Conservation (phyloP, 139 green algal species). For the Zygnema circumcarinatum region DNA sequence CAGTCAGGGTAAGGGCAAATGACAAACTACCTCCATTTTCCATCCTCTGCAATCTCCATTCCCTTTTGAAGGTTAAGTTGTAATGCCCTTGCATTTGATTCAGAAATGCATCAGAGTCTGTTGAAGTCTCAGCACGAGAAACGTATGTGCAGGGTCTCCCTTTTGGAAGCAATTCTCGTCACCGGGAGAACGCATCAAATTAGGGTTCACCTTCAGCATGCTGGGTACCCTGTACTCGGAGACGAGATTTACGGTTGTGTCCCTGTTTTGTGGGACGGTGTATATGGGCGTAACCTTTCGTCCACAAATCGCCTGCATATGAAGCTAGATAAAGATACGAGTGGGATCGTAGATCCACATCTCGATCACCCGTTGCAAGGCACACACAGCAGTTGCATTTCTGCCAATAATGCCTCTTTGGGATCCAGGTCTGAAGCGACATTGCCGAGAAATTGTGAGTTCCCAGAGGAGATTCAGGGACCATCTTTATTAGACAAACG, state of each 20-base stretch:
- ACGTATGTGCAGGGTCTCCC: conserved; percentile 38
- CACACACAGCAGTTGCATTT: too few species aligned
- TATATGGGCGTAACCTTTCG: conserved; percentile 2
- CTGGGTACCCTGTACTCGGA: conserved; percentile 24
- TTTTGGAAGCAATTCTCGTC: conserved; percentile 16
- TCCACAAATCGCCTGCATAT: not conserved
- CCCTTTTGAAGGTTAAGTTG: not conserved
- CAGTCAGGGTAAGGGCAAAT: conserved; percentile 26
- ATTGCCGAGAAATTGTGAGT: not conserved
- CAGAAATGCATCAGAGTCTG: not conserved
- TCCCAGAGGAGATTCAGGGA: not conserved
- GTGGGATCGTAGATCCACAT: too few species aligned
- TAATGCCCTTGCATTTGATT: not conserved
- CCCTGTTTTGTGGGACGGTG: conserved; percentile 18
- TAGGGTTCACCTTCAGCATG: conserved; percentile 50
- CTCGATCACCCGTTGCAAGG: too few species aligned
- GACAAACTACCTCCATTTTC: not conserved
- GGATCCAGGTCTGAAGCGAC: not conserved
- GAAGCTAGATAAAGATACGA: not conserved
- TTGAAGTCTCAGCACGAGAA: not conserved
- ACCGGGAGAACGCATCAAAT: conserved; percentile 57
- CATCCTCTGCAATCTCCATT: not conserved
- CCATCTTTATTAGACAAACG: not conserved
- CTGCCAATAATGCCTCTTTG: not conserved
- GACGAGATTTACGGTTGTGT: conserved; percentile 49